A percentile compares a stretch with the other conserved stretches of the same genome.
phyloP scores from a whole-genome alignment of 1,284 basidiomycete species.

The Retiboletus flavoniger region DNA sequence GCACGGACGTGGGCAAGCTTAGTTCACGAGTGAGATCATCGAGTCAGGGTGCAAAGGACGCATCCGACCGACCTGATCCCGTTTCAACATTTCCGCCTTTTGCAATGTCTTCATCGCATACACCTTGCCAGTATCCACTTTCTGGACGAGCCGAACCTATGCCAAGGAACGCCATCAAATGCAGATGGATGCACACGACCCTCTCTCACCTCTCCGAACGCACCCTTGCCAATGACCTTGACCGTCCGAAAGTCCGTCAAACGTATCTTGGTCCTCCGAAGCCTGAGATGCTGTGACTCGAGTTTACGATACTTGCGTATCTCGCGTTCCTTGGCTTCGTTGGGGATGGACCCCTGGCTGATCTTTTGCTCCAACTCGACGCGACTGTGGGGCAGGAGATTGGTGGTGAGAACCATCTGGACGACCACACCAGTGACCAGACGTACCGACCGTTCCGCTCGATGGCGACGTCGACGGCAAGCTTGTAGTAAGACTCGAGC shows the following conservation, averaged over 20 bases:
- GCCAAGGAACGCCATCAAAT: neutral
- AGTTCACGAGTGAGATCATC: conserved; percentile 5
- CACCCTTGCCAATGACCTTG: conserved; percentile 99
- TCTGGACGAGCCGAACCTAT: conserved; percentile 92
- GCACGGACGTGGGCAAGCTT: conserved; percentile 97
- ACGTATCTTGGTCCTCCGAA: conserved; percentile 91
- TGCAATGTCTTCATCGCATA: conserved; percentile 99
- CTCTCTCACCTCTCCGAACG: conserved; percentile 83
- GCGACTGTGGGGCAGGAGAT: conserved; percentile 53
- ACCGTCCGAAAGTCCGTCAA: conserved; percentile 94
- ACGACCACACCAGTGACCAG: neutral
- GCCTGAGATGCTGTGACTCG: conserved; percentile 88
- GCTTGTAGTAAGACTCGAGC: conserved; percentile 97
- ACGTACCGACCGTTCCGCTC: conserved; percentile 61
- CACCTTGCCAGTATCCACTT: conserved; percentile 95
- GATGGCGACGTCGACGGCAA: conserved; percentile 85
- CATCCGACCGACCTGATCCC: conserved; percentile 78
- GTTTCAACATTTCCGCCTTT: conserved; percentile 99
- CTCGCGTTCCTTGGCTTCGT: conserved; percentile 88
- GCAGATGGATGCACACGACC: neutral
- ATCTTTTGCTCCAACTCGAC: conserved; percentile 92
- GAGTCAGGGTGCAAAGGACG: neutral
- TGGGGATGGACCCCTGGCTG: conserved; percentile 69
- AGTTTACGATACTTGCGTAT: conserved; percentile 87
- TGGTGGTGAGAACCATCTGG: conserved; percentile 5